Evolutionary conservation across 2,329 filamentous ascomycete species (phyloP), one percentile per base, ranked within the genome.

Genomic region (Phialophora expanda): DNA sequence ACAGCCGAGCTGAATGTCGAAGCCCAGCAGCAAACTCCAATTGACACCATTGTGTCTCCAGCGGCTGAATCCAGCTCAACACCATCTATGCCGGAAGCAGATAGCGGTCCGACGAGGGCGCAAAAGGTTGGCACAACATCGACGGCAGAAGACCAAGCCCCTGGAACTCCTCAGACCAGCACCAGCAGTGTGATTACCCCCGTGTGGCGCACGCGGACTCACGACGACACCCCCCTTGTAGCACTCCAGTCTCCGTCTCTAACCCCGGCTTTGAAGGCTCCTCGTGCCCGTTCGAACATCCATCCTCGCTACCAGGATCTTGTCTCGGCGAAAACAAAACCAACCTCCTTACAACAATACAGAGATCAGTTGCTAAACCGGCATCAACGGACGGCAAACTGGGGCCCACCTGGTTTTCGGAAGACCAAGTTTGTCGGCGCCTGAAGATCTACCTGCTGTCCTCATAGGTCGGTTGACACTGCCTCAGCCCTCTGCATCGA

Each of bases 381-480:
- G 24, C 56, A 66, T 48, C 51, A 51, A 9, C 60, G 65, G 6
- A 67, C 60, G 5, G 44, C 60, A 3, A 56, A 58, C 6, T 69
- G 59, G 56, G 62, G 61, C 5, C 44, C 61, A 4, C 59, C 61
- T 11, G 66, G 66, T 2, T 50, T 30, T 17, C 65, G 62, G n/a
- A 63, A 34, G 32, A 46, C 56, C 12, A 65, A 50, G 60, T 69
- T 69, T 30, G 65, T 69, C 3, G 62, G 65, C 50, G 60, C 53
- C 28, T 69, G 34, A 65, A 53, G 26, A 55, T 48, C 34, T 44
- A 8, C 28, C 5, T 30, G 26, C 24, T 20, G 11, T 61, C 4
- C 22, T 22, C 38, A n/a, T n/a, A n/a, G 6, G 17, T n/a, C 8
- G 14, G 4, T n/a, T 17, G 38, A 44, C 38, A 44, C 38, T n/a